Percentiles rank a stretch among this genome's conserved stretches.
Conservation (phyloP, 179 eudicot species). For the Monotropa hypopitys region DNA sequence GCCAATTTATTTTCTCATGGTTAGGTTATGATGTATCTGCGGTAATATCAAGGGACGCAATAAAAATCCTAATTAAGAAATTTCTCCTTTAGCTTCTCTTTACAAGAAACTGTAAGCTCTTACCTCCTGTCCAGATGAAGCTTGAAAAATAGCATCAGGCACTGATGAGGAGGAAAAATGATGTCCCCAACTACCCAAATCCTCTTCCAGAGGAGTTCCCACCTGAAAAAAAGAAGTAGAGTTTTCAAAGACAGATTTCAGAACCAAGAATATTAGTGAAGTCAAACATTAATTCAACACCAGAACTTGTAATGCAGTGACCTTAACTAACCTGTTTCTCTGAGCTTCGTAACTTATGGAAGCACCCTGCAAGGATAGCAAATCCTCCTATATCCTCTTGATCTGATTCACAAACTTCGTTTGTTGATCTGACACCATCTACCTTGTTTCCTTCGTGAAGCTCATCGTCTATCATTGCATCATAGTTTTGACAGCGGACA, state of each 20-base stretch:
- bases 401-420: constrained; percentile 25
- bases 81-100: not conserved
- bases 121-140: constrained; percentile 96
- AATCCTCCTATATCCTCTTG: constrained; percentile 80
- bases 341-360: constrained; percentile 44
- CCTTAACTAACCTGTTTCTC: constrained; percentile 64
- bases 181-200: constrained; percentile 95
- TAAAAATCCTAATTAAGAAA: not conserved
- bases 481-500: constrained; percentile 45
- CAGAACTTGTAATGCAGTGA: not conserved
- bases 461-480: constrained; percentile 12
- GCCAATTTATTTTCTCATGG: not conserved
- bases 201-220: constrained; percentile 90
- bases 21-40: not conserved
- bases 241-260: constrained; percentile 8
- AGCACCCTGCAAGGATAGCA: constrained; percentile 80
- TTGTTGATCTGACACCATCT: constrained; percentile 17
- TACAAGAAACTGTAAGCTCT: not conserved
- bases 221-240: constrained; percentile 33
- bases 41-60: not conserved
- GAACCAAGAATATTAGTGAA: not conserved
- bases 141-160: constrained; percentile 84
- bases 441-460: constrained; percentile 8
- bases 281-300: not conserved
- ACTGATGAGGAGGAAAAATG: constrained; percentile 55